These are phyloP conservation scores for Daldinia eschscholtzii DNA, from an alignment of 2,329 filamentous ascomycete genomes.

Conservation along the genomic window DNA sequence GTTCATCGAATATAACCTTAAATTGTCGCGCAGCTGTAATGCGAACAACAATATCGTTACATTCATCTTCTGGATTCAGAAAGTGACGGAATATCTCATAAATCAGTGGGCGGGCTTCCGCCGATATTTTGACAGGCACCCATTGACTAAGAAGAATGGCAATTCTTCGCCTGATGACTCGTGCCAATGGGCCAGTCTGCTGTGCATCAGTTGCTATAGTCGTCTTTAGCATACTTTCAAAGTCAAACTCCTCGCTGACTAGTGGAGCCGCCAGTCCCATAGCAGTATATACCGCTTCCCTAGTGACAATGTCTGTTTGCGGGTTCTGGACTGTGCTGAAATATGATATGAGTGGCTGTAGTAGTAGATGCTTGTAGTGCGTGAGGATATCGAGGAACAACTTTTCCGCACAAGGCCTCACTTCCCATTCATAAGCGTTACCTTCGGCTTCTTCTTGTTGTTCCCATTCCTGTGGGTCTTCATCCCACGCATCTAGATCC, in stretches of 20 bases:
- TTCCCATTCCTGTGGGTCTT: constrained; percentile 96
- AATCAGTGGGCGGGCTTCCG: constrained; percentile 76
- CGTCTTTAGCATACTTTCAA: constrained; percentile 80
- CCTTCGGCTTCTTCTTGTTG: constrained; percentile 86
- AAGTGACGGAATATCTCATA: constrained; percentile 93
- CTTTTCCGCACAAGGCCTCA: constrained; percentile 92
- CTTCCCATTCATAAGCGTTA: constrained; percentile 91
- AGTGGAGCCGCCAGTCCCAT: constrained; percentile 87
- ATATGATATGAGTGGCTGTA: constrained; percentile 83
- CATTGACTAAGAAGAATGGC: constrained; percentile 91
- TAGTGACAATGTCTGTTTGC: constrained; percentile 78
- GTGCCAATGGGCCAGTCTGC: constrained; percentile 70
- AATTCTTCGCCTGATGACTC: constrained; percentile 86
- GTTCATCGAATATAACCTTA: constrained; percentile 83
- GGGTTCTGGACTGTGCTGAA: constrained; percentile 82
- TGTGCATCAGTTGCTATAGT: constrained; percentile 86
- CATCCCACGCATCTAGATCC: constrained; percentile 92
- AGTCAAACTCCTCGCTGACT: constrained; percentile 81
- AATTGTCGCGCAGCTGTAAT: constrained; percentile 91
- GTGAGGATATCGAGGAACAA: constrained; percentile 92
- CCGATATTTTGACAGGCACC: constrained; percentile 81
- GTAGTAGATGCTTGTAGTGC: constrained; percentile 85
- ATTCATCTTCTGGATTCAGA: constrained; percentile 78
- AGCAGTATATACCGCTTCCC: constrained; percentile 94
- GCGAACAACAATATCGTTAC: constrained; percentile 92